These are phyloP conservation scores for Volvox reticuliferus DNA, from an alignment of 139 green algal genomes.

Conservation along the genomic window DNA sequence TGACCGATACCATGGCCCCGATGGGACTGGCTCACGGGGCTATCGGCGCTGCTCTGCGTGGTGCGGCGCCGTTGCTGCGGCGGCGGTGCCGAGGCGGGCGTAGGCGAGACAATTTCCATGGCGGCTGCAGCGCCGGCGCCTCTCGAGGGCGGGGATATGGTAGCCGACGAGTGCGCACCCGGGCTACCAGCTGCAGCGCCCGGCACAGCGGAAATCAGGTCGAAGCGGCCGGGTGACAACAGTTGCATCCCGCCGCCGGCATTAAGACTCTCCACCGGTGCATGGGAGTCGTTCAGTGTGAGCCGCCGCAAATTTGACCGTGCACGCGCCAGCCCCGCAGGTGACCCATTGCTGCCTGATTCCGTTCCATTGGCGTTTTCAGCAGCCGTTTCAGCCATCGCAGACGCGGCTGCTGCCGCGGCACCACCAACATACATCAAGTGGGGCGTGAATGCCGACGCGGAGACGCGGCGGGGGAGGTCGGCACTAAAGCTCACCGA, in stretches of 20 bases:
- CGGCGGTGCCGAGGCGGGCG: background rate
- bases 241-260: background rate
- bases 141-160: background rate
- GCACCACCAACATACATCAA: background rate
- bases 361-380: background rate
- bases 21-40: too few relatives aligned
- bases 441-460: background rate
- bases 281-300: background rate
- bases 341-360: background rate
- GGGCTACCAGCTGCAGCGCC: background rate
- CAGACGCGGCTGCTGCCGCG: background rate
- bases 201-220: background rate
- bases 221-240: background rate
- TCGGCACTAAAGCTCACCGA: background rate
- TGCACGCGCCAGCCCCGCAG: too few relatives aligned
- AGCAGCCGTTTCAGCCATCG: background rate
- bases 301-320: background rate
- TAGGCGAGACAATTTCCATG: constrained; percentile 12
- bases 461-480: constrained; percentile 26
- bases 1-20: too few relatives aligned
- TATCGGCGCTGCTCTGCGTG: background rate
- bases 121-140: background rate
- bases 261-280: background rate
- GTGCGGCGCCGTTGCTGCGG: background rate
- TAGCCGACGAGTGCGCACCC: background rate